Evolutionary conservation across 768 basidiomycete genomes (phyloP), one percentile per base, ranked within the genome.

Genomic region (Boletellus ananas): DNA sequence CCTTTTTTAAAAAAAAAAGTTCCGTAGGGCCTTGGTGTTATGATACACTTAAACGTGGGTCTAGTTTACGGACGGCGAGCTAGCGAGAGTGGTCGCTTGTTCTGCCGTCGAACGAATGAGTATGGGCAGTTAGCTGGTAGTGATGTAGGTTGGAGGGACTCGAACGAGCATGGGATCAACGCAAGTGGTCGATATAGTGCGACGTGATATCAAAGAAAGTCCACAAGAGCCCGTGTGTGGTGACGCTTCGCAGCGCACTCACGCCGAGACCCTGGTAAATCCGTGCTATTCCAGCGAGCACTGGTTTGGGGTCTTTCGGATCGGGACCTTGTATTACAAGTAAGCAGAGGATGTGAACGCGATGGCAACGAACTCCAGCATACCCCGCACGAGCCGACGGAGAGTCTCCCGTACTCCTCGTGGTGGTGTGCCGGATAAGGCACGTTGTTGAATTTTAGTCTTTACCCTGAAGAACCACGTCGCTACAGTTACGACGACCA

Each of bases 221-320:
- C 94, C 94, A 96, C 44, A 94, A 74, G 34, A 95, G 74, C 18
- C 94, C 94, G 57, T 96, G 94, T 7, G 93, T 95, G 29, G 93
- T 90, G 61, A 95, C 86, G 59, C 89, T 94, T 45, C 96, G 82
- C 45, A 90, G 67, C 35, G 94, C 94, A 54, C 92, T 95, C 56
- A 99, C 90, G 48, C 94, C 92, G 44, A 97, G 80, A 47, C 95
- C 96, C 52, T 88, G 85, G 67, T 99, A 99, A 56, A 98, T 83
- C 34, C 93, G 77, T 31, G 84, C 75, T 40, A 96, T 70, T 21
- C 96, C 96, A 38, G 76, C 77, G 6, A 89, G 66, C 10, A 94
- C 70, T 6, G 87, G 79, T 67, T 86, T 87, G 18, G 93, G 92
- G 50, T 83, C 75, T 49, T 75, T 74, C 9, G 87, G 84, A 66